Base-by-base conservation (phyloP, 257 asterid species). In the Solanum bulbocastanum region DNA sequence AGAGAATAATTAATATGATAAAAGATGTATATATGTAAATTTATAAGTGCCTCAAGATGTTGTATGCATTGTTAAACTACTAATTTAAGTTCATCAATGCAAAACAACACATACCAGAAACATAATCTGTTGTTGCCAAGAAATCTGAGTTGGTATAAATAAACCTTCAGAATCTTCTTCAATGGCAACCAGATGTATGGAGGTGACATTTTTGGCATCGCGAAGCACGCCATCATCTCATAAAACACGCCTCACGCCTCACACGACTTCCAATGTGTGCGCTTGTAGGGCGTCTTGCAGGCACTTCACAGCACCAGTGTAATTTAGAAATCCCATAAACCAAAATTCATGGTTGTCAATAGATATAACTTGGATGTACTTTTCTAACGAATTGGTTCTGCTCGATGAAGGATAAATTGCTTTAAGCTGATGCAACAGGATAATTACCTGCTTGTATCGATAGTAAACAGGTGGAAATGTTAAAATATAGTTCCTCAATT, bases 271-370 rank as follows among this genome's bases (percentile, higher is more conserved):
- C 84, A 30, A 78, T 23, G 84, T 90, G 14, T 89, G 91, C 44
- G 92, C 91, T 78, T 84, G 88, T 52, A 95, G 86, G 22, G 91
- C 90, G 32, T 93, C 93, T 88, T 93, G 94, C 20, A 97, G 92
- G 93, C 90, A 92, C 86, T 95, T 94, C 22, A 93, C 98, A 20
- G 99, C 98, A 25, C 96, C 93, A 5, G 88, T 90, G 66, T 97
- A 97, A 71, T 95, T 91, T 79, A 97, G 89, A 46, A 97, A 97
- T 76, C 99, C 99, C 99, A 96, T 93, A 89, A 90, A 94, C 99
- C 99, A 97, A 91, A 96, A 97, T 87, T 97, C 99, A 84, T 96
- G 98, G 93, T 89, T 93, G 88, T 96, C 99, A 30, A 96, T 92
- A 5, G 99, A 97, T 90, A 97, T 94, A 68, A 94, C 92, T 92